Percentiles rank a stretch among this genome's conserved stretches.
phyloP scores from a whole-genome alignment of 805 yeast genomes.

The Barnettozyma botsteinii region DNA sequence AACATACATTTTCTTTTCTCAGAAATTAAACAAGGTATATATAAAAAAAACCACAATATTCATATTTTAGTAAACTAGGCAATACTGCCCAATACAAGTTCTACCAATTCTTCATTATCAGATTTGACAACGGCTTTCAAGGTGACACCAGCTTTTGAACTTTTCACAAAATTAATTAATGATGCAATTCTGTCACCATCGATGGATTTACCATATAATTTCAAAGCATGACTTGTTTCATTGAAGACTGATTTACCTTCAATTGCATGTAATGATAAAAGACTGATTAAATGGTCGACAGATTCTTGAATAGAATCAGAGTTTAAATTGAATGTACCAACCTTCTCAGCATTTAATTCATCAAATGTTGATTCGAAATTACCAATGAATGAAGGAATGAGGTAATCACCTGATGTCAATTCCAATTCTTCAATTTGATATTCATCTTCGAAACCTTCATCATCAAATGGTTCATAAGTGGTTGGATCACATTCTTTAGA shows the following conservation, averaged over 20 bases:
- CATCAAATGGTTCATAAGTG: conserved; percentile 58
- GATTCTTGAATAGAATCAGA: conserved; percentile 46
- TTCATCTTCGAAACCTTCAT: conserved; percentile 86
- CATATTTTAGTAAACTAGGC: conserved; percentile 23
- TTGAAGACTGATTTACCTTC: conserved; percentile 58
- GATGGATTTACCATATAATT: conserved; percentile 69
- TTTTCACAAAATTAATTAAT: conserved; percentile 36
- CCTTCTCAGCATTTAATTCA: conserved; percentile 55
- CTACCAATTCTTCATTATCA: conserved; percentile 39
- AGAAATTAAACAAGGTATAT: too few species aligned
- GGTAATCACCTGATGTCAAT: conserved; percentile 74
- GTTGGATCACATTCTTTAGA: conserved; percentile 75
- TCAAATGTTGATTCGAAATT: conserved; percentile 72
- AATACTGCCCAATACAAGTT: conserved; percentile 45
- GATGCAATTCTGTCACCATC: conserved; percentile 42
- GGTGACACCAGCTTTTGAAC: conserved; percentile 39
- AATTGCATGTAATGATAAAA: conserved; percentile 62
- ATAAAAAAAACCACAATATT: too few species aligned
- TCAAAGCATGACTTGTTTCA: conserved; percentile 57
- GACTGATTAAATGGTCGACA: conserved; percentile 45
- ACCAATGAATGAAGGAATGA: conserved; percentile 71
- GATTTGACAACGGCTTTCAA: conserved; percentile 39
- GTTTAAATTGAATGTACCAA: conserved; percentile 62
- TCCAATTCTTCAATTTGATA: conserved; percentile 82
- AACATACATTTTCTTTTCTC: too few species aligned